These are phyloP conservation scores for Choiromyces venosus DNA, from an alignment of 495 filamentous ascomycete species.

Conservation along the genomic window DNA sequence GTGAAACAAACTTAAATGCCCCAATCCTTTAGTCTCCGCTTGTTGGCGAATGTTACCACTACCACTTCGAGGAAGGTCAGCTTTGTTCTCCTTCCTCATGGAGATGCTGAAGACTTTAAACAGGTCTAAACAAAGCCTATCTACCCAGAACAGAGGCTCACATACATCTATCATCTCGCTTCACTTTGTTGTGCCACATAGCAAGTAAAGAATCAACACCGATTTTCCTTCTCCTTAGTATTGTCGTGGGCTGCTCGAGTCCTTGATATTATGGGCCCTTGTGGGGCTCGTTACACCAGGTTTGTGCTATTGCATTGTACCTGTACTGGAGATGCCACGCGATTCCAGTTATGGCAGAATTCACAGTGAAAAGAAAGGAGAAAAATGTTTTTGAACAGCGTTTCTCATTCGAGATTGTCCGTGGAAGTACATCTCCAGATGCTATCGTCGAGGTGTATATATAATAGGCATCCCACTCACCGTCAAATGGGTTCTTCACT, in stretches of 20 bases:
- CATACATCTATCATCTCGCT: background rate
- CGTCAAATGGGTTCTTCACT: background rate
- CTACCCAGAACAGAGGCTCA: background rate
- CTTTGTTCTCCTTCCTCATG: background rate
- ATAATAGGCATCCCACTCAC: background rate
- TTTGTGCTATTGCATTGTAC: background rate
- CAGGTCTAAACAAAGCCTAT: background rate
- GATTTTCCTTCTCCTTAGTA: background rate
- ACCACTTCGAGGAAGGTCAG: background rate
- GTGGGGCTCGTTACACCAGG: background rate
- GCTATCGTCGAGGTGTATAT: background rate
- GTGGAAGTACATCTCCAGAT: background rate
- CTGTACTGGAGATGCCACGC: background rate
- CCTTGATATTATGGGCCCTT: background rate
- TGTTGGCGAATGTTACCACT: background rate
- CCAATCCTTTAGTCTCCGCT: background rate
- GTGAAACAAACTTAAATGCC: background rate
- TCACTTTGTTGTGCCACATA: background rate
- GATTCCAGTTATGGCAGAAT: background rate
- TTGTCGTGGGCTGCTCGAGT: background rate
- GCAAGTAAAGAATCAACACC: background rate
- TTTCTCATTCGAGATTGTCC: background rate
- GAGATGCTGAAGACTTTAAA: background rate
- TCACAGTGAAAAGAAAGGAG: background rate
- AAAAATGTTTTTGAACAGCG: background rate